phyloP scores from a whole-genome alignment of 2,329 filamentous ascomycete genomes.

The Fusarium sp. region DNA sequence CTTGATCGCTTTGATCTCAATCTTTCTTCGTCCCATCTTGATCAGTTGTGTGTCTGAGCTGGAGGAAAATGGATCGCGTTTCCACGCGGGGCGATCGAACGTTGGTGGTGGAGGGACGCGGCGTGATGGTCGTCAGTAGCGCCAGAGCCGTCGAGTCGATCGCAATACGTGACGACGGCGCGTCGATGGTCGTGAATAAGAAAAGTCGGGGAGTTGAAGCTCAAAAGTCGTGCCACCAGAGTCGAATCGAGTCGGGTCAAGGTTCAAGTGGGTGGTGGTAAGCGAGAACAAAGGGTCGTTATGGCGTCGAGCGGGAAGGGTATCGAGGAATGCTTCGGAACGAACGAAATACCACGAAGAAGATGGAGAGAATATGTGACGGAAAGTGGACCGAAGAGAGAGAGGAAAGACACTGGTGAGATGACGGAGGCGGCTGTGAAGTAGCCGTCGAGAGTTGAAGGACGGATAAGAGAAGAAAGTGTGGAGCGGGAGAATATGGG shows the following conservation, averaged over 20 bases:
- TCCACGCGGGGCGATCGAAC: constrained; percentile 34
- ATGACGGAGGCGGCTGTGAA: constrained; percentile 37
- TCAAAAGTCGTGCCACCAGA: constrained; percentile 16
- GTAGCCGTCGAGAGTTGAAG: constrained; percentile 22
- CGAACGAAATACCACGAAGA: constrained; percentile 1
- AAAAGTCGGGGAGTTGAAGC: not conserved
- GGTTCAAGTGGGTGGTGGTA: constrained; percentile 23
- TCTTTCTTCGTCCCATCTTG: constrained; percentile 96
- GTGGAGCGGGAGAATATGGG: constrained; percentile 34
- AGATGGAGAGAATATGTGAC: constrained; percentile 1
- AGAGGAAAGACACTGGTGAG: constrained; percentile 20
- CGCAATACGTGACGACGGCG: constrained; percentile 18
- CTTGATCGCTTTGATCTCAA: constrained; percentile 99
- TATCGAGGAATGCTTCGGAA: constrained; percentile 20
- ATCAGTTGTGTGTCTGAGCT: constrained; percentile 25
- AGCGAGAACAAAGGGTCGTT: constrained; percentile 37
- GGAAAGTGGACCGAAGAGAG: constrained; percentile 13
- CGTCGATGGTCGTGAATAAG: constrained; percentile 19
- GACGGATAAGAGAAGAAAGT: constrained; percentile 24
- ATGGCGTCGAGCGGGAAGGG: constrained; percentile 24
- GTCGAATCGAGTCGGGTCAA: constrained; percentile 21
- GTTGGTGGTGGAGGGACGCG: constrained; percentile 28
- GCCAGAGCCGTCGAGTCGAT: constrained; percentile 9
- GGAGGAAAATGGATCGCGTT: constrained; percentile 35
- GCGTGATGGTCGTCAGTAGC: constrained; percentile 19